A percentile compares a stretch with the other conserved stretches of the same genome.
Evolutionary conservation across 2,329 filamentous ascomycete species (phyloP).

Genomic region (Fusarium sp.): DNA sequence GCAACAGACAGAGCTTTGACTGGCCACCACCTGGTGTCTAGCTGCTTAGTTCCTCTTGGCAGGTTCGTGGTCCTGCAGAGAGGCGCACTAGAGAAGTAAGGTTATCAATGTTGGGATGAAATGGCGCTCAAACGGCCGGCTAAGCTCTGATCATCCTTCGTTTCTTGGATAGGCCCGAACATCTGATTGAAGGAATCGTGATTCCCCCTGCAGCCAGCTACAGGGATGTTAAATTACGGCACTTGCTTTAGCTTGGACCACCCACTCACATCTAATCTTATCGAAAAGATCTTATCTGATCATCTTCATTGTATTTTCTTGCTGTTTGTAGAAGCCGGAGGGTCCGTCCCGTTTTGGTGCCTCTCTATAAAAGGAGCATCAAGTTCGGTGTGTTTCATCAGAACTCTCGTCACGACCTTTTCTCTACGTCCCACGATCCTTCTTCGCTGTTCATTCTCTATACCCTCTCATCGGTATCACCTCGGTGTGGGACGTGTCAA

Average conservation of each 20-base stretch:
- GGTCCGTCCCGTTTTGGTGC: background rate
- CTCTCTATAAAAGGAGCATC: background rate
- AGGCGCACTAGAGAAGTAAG: background rate
- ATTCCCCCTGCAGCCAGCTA: background rate
- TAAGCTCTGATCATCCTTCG: background rate
- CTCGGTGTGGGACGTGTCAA: background rate
- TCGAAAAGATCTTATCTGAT: background rate
- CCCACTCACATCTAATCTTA: background rate
- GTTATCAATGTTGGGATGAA: background rate
- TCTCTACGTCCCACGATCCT: background rate
- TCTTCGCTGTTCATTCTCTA: background rate
- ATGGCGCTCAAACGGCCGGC: background rate
- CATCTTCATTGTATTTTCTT: background rate
- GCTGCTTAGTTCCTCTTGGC: background rate
- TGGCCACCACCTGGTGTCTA: background rate
- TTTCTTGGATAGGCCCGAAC: background rate
- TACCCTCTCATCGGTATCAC: background rate
- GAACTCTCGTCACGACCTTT: background rate
- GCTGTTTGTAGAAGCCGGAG: background rate
- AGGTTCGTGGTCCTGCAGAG: background rate
- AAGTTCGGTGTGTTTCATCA: background rate
- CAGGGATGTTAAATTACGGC: background rate
- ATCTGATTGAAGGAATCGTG: background rate
- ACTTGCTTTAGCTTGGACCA: background rate
- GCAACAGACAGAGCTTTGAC: background rate